These are phyloP conservation scores for Monilinia aucupariae DNA, from an alignment of 2,329 filamentous ascomycete genomes.

Conservation along the genomic window DNA sequence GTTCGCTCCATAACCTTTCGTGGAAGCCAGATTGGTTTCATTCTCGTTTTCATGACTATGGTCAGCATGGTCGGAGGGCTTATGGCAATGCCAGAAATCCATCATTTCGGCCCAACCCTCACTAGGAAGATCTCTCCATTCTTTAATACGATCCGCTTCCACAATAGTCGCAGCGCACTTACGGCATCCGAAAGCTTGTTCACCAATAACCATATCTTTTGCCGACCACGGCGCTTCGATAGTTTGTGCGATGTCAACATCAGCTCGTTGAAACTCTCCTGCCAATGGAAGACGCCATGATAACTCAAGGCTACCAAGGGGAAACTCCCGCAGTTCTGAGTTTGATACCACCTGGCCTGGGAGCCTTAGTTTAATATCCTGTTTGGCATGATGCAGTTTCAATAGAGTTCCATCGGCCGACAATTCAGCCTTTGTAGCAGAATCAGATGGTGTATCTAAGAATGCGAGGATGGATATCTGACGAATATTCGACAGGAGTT, in stretches of 20 bases:
- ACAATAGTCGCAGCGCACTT: conserved; percentile 43
- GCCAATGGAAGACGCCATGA: conserved; percentile 50
- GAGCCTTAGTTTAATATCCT: conserved; percentile 36
- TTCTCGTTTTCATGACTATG: conserved; percentile 32
- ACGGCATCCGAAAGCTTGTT: conserved; percentile 35
- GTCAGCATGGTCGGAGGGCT: conserved; percentile 61
- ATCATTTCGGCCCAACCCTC: conserved; percentile 99
- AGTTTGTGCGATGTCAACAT: conserved; percentile 22
- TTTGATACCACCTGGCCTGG: conserved; percentile 35
- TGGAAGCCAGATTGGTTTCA: conserved; percentile 40
- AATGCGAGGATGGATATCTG: conserved; percentile 56
- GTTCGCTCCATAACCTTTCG: conserved; percentile 78
- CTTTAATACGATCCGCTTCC: conserved; percentile 38
- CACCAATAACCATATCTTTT: conserved; percentile 39
- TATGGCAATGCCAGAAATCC: conserved; percentile 99
- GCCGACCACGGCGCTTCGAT: conserved; percentile 47
- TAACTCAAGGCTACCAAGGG: conserved; percentile 35
- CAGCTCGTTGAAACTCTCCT: conserved; percentile 14
- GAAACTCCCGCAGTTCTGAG: conserved; percentile 23
- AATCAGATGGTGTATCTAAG: conserved; percentile 39
- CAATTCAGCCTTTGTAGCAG: conserved; percentile 36
- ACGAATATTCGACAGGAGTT: conserved; percentile 59
- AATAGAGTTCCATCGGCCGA: conserved; percentile 44
- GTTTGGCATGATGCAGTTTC: conserved; percentile 44
- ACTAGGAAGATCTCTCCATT: conserved; percentile 91